Base-by-base conservation (phyloP, 2,329 filamentous ascomycete genomes). In the Cryphonectria naterciae region DNA sequence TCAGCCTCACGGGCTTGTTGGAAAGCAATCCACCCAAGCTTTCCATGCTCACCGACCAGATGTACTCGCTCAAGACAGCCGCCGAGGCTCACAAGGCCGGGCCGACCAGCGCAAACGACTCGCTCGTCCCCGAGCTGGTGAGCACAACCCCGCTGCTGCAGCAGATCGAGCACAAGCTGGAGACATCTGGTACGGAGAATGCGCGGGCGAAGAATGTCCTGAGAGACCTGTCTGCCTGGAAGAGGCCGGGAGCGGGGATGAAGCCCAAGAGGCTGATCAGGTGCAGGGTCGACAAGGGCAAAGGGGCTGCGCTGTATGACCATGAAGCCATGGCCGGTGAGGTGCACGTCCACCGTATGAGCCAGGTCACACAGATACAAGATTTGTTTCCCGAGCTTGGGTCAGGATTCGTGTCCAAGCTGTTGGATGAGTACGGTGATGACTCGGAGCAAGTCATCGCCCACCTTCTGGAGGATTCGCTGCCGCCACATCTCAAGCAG, bases 371-470 rank as follows among this genome's bases (percentile, higher is more conserved):
- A 0, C 93, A 97, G 79, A 87, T 99, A n/a, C 94, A 97, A 78
- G 95, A 99, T 77, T 85, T 98, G 0, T 98, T 98, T 77, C 94
- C 95, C 0, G 89, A 97, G 73, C 84, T 98, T 13, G 94, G 95
- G 6, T 91, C 93, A 4, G 93, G 87, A 0, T 98, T 97, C 77
- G 84, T 98, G 22, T 86, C 93, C 25, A 92, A 88, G 75, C 85
- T 97, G 13, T 85, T 98, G 35, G 92, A 95, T 76, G 90, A 93
- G 77, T 98, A 96, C 78, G 82, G 84, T 61, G 90, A 96, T 74
- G 85, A 95, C 76, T 87, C 91, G 0, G 94, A 98, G 80, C 87
- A 91, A 78, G 91, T 96, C 49, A 91, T 96, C 72, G 89, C 92
- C 6, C 92, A 95, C 78, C 84, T 98, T 4, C 87, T 98, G 0